phyloP scores from a whole-genome alignment of 768 basidiomycete species.

The Suillus decipiens region DNA sequence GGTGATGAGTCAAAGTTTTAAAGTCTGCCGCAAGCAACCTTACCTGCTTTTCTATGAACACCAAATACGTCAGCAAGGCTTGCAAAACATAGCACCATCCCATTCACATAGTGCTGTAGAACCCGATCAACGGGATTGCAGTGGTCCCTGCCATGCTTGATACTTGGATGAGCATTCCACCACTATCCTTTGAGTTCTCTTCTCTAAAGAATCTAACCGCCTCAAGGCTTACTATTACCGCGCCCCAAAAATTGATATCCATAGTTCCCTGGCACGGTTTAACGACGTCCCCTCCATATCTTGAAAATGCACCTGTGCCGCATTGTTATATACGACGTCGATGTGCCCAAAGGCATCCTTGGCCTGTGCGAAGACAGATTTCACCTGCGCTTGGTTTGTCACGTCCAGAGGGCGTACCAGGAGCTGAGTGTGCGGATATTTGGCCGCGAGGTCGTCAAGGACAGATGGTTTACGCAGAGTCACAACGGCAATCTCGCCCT shows the following conservation, averaged over 20 bases:
- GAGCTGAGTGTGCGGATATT: conserved; percentile 23
- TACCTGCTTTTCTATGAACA: background rate
- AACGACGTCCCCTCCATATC: conserved; percentile 31
- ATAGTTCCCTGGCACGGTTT: conserved; percentile 28
- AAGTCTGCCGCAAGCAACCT: background rate
- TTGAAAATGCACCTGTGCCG: conserved; percentile 23
- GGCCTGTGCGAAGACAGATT: conserved; percentile 20
- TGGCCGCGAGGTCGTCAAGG: conserved; percentile 18
- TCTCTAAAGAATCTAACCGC: conserved; percentile 34
- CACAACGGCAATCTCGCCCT: conserved; percentile 31
- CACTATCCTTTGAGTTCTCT: conserved; percentile 24
- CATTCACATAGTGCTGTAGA: conserved; percentile 28
- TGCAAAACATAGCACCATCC: background rate
- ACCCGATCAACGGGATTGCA: conserved; percentile 10
- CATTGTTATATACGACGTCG: conserved; percentile 38
- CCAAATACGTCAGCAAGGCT: background rate
- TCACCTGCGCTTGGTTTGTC: conserved; percentile 21
- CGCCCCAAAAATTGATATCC: conserved; percentile 37
- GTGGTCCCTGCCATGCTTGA: conserved; percentile 28
- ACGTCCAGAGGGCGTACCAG: conserved; percentile 34
- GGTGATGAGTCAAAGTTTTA: background rate
- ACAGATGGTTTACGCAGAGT: conserved; percentile 27
- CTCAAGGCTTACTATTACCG: conserved; percentile 25
- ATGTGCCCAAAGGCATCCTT: conserved; percentile 31
- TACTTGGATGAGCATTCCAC: conserved; percentile 36